Evolutionary conservation across 2,329 filamentous ascomycete genomes (phyloP), one percentile per base, ranked within the genome.

Genomic region (Aureobasidium sp.): DNA sequence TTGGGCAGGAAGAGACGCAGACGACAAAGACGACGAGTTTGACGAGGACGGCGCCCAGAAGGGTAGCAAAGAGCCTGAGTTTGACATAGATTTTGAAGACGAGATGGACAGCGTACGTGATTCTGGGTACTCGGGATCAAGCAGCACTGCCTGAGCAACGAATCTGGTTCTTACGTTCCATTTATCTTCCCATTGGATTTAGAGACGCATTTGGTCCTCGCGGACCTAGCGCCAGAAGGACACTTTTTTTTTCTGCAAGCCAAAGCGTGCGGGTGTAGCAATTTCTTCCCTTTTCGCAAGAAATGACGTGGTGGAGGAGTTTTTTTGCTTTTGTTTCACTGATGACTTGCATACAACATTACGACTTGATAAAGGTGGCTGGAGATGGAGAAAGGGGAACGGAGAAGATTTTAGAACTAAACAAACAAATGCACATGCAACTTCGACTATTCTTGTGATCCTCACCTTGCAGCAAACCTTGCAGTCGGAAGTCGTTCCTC

Each of bases 11-110:
- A 55, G 52, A 34, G 39, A 44, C 6, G 65, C 66, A 25, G 68
- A 66, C 2, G 74, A 70, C n/a, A 74, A 73, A 30, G 70, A 70
- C 74, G 79, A 57, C 73, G 79, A 60, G 63, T 66, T 67, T 41
- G 78, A 73, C 3, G 81, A 81, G 10, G 79, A 76, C 7, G 73
- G 75, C 13, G 69, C 70, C n/a, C 69, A 72, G 48, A 74, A 77
- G 65, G 29, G 42, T 7, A 48, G 29, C 54, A 75, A 78, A 32
- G 78, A 85, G 53, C 82, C 84, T 6, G 86, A 89, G 64, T 97
- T 94, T 86, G 94, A 99, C 71, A 97, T 99, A 67, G 94, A 97
- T 73, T 93, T 94, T 34, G 78, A 80, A 36, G 76, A 78, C 25
- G 73, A 75, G 6, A 75, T 77, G 66, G 76, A 77, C 5, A 70